Conservation (phyloP, 352 stramenopile genomes). For the Globisporangium perplexum region DNA sequence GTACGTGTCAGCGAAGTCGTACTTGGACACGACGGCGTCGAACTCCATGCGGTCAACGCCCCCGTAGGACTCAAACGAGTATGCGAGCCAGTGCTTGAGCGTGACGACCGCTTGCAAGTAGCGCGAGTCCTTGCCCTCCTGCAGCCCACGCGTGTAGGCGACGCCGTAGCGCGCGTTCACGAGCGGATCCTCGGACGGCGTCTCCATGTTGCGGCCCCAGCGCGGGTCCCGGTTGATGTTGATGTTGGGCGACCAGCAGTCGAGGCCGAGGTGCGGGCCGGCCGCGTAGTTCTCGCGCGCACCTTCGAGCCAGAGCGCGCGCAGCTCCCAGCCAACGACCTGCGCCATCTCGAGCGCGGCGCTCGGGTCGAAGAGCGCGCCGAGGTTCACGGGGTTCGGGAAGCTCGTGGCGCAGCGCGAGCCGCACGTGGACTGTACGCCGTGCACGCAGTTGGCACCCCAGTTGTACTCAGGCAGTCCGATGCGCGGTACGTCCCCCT, state of each 20-base stretch:
- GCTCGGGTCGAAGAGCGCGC: constrained; percentile 82
- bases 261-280: constrained; percentile 76
- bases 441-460: constrained; percentile 92
- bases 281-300: constrained; percentile 59
- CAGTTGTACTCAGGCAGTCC: constrained; percentile 90
- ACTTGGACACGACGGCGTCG: constrained; percentile 82
- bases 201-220: constrained; percentile 93
- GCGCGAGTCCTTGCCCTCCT: constrained; percentile 63
- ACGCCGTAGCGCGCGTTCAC: constrained; percentile 90
- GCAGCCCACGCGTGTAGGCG: constrained; percentile 86
- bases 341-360: constrained; percentile 78
- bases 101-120: constrained; percentile 85
- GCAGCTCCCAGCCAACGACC: constrained; percentile 84
- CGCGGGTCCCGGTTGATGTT: constrained; percentile 94
- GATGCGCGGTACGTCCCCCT: constrained; percentile 72
- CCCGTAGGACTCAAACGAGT: constrained; percentile 83
- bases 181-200: constrained; percentile 90
- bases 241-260: constrained; percentile 94
- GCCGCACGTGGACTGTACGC: constrained; percentile 81
- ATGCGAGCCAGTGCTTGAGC: constrained; percentile 93
- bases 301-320: constrained; percentile 72
- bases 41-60: constrained; percentile 81
- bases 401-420: constrained; percentile 86
- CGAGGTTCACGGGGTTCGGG: constrained; percentile 87
- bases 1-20: constrained; percentile 93